phyloP scores from a whole-genome alignment of 495 filamentous ascomycete species.

The Paragyromitra xinjiangensis region DNA sequence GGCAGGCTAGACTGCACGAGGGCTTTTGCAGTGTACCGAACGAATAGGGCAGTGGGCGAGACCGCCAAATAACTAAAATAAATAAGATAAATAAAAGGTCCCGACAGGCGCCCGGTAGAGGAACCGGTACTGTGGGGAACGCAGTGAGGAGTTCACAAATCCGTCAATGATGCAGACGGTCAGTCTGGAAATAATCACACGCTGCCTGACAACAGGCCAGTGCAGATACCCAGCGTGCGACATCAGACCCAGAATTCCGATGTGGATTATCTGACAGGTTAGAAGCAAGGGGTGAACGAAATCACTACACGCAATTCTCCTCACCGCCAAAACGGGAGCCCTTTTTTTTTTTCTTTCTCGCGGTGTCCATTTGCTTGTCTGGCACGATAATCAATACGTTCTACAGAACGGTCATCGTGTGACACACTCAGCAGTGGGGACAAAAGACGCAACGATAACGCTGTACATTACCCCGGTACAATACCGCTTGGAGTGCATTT shows the following conservation, averaged over 20 bases:
- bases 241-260: constrained; percentile 44
- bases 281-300: constrained; percentile 44
- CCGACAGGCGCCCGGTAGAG: constrained; percentile 27
- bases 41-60: constrained; percentile 37
- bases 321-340: constrained; percentile 28
- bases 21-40: constrained; percentile 40
- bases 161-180: constrained; percentile 30
- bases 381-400: constrained; percentile 45
- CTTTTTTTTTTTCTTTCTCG: background rate
- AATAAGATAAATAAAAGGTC: constrained; percentile 3
- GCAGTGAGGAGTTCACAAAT: constrained; percentile 33
- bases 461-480: constrained; percentile 19
- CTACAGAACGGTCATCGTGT: constrained; percentile 35
- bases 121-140: constrained; percentile 28
- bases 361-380: constrained; percentile 7
- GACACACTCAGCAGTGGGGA: constrained; percentile 11
- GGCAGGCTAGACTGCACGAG: constrained; percentile 42
- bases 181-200: constrained; percentile 45
- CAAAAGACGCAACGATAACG: constrained; percentile 32
- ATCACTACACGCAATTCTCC: constrained; percentile 21
- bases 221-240: constrained; percentile 47
- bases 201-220: constrained; percentile 48
- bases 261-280: constrained; percentile 50
- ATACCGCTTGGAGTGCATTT: constrained; percentile 20
- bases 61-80: constrained; percentile 26